Base-by-base conservation (phyloP, 164 flowering plant species). In the Magnolia kwangsiensis region DNA sequence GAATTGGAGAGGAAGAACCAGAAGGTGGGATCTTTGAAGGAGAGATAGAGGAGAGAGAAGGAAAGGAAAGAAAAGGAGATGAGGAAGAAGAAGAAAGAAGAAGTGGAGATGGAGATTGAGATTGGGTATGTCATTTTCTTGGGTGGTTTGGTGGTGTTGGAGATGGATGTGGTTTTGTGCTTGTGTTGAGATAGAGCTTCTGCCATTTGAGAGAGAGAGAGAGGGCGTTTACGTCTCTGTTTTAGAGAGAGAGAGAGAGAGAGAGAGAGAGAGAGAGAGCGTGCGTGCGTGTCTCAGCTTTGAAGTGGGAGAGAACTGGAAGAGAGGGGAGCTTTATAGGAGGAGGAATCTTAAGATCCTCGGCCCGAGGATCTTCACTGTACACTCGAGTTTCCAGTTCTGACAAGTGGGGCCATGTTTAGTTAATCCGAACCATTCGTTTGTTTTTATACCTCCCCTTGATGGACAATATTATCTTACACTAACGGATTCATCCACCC, bases 1-100 rank as follows among this genome's bases (percentile, higher is more conserved):
- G 88, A 84, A 86, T 90, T 89, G 77, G 88, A 85, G 63, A 89
- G 79, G 81, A 89, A 66, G 74, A 89, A 90, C 94, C 92, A 90
- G 50, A 90, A 90, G 14, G 80, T 87, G 78, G 86, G 80, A 78
- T 81, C 84, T 70, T 72, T 76, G 51, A 89, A 72, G 23, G 72
- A 70, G 58, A 70, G 58, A 10, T 8, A 70, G 50, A 23, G 84
- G 79, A 3, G 75, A 50, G 61, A 72, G 63, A 72, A 23, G 64
- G 63, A 77, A 65, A 24, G 69, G 50, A 29, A 69, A 71, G 72
- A 85, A 88, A 50, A 85, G 83, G 77, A 87, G 73, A 59, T 82
- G 75, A 72, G 82, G 72, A 83, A 70, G 29, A 88, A 19, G 29
- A 83, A 81, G 50, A 86, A 50, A n/a, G 72, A 18, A 20, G 72